phyloP scores from a whole-genome alignment of 2,329 filamentous ascomycete genomes.

The Tolypocladium ophioglossoides region DNA sequence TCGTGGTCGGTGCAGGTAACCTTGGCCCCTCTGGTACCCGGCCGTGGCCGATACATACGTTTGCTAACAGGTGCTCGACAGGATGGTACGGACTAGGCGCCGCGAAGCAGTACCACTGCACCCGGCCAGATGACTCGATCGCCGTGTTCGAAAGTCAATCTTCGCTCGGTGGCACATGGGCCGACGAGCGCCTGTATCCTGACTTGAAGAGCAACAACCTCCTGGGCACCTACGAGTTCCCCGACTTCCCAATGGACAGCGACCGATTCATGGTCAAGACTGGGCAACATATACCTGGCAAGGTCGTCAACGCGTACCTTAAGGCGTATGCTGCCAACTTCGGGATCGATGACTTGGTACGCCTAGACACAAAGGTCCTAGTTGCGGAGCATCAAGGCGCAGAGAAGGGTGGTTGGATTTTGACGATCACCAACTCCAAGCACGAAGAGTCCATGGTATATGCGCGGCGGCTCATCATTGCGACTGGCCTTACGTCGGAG shows the following conservation, averaged over 20 bases:
- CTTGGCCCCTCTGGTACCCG: background rate
- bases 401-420: slow-evolving; percentile 29
- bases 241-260: slow-evolving; percentile 59
- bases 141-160: slow-evolving; percentile 46
- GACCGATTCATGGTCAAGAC: slow-evolving; percentile 37
- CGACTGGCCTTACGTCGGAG: slow-evolving; percentile 44
- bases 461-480: slow-evolving; percentile 39
- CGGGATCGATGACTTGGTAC: slow-evolving; percentile 28
- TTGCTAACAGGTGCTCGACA: slow-evolving; percentile 1
- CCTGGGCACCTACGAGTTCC: slow-evolving; percentile 61
- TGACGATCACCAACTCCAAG: slow-evolving; percentile 18
- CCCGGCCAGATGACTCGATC: slow-evolving; percentile 46
- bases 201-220: slow-evolving; percentile 67
- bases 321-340: slow-evolving; percentile 32
- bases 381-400: slow-evolving; percentile 30
- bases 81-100: slow-evolving; percentile 43
- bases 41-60: background rate
- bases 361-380: slow-evolving; percentile 26
- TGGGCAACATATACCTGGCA: slow-evolving; percentile 36
- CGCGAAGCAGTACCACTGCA: slow-evolving; percentile 49
- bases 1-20: slow-evolving; percentile 43
- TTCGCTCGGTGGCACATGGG: slow-evolving; percentile 61
- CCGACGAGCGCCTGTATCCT: slow-evolving; percentile 53
- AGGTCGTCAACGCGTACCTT: slow-evolving; percentile 36
- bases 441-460: slow-evolving; percentile 17